These are phyloP conservation scores for Hypoxylon sp. DNA, from an alignment of 2,329 filamentous ascomycete species.

Conservation along the genomic window DNA sequence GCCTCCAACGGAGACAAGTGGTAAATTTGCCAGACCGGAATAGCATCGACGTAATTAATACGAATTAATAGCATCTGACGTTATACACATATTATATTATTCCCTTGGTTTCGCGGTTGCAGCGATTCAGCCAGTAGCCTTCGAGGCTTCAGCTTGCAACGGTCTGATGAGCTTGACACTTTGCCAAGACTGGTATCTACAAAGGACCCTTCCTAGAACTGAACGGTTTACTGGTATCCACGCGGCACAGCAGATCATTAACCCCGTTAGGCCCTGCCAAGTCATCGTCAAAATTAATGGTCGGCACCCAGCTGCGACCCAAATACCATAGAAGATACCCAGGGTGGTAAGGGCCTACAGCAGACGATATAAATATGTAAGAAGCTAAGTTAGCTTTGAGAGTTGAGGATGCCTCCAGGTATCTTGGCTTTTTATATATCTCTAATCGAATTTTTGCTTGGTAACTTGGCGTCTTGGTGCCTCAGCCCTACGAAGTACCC, in stretches of 20 bases:
- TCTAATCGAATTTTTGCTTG: constrained; percentile 28
- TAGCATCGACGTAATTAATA: neutral
- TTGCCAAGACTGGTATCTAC: constrained; percentile 5
- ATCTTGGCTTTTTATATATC: constrained; percentile 32
- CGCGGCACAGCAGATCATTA: constrained; percentile 28
- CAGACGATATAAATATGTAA: constrained; percentile 19
- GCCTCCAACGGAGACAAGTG: neutral
- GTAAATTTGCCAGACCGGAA: neutral
- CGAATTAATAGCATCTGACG: constrained; percentile 10
- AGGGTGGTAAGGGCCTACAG: neutral
- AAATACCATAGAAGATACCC: constrained; percentile 16
- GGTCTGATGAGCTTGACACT: constrained; percentile 21
- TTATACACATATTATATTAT: neutral
- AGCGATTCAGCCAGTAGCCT: constrained; percentile 10
- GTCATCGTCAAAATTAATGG: constrained; percentile 25
- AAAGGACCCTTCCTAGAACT: constrained; percentile 17
- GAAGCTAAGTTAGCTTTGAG: constrained; percentile 3
- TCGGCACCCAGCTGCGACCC: constrained; percentile 11
- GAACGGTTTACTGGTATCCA: constrained; percentile 11
- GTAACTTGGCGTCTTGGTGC: constrained; percentile 35
- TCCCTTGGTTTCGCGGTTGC: neutral
- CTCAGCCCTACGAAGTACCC: constrained; percentile 28
- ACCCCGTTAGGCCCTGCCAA: constrained; percentile 29
- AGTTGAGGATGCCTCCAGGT: constrained; percentile 13
- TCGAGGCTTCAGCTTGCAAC: constrained; percentile 18